Conservation (phyloP, 202 grass and related monocot species). For the Setaria viridis region DNA sequence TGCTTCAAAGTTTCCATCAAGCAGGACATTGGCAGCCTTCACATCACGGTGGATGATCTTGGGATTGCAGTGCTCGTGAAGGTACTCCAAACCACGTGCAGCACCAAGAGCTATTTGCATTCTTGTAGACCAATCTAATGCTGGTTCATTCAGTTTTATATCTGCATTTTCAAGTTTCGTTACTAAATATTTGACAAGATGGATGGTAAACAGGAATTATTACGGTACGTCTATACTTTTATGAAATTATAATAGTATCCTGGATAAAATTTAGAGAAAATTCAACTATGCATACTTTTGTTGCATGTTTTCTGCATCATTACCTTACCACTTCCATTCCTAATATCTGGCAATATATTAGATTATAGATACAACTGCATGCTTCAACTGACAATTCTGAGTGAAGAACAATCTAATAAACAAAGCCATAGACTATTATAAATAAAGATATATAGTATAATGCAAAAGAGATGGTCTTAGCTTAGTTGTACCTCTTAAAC, state of each 20-base stretch:
- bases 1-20: slow-evolving; percentile 77
- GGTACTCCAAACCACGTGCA: slow-evolving; percentile 84
- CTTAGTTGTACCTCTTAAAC: slow-evolving; percentile 74
- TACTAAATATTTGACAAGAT: slow-evolving; percentile 1
- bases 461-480: slow-evolving; percentile 10
- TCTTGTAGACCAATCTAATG: slow-evolving; percentile 74
- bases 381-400: slow-evolving; percentile 30
- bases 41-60: slow-evolving; percentile 96
- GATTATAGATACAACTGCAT: slow-evolving; percentile 8
- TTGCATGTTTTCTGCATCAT: not conserved
- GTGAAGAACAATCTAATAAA: slow-evolving; percentile 25
- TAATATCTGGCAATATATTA: slow-evolving; percentile 20
- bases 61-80: slow-evolving; percentile 94
- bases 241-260: not conserved
- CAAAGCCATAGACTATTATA: not conserved
- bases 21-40: slow-evolving; percentile 90
- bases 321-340: not conserved
- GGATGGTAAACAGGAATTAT: not conserved
- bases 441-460: slow-evolving; percentile 39
- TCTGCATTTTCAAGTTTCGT: slow-evolving; percentile 51
- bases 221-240: not conserved
- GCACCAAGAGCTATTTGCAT: slow-evolving; percentile 72
- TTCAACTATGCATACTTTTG: slow-evolving; percentile 20
- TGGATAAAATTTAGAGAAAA: slow-evolving; percentile 29
- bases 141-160: slow-evolving; percentile 66